Evolutionary conservation across 2,329 filamentous ascomycete genomes (phyloP).

Genomic region (Fusarium acutatum): DNA sequence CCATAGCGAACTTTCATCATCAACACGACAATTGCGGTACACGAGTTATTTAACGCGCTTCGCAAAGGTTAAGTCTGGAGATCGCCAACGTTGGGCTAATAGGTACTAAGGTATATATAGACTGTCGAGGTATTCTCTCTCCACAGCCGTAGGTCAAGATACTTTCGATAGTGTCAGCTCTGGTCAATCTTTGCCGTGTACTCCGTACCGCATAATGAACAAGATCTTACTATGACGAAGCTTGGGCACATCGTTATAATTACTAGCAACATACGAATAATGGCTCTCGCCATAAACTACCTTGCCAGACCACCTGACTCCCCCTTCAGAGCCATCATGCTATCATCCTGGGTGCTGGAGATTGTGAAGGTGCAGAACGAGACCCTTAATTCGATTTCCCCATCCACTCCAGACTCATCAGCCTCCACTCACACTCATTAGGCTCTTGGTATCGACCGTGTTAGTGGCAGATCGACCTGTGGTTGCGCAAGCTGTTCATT

Average conservation of each 20-base stretch:
- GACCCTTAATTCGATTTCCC: constrained; percentile 35
- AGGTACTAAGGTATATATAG: background rate
- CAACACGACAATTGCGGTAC: background rate
- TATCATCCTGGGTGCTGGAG: constrained; percentile 29
- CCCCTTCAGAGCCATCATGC: background rate
- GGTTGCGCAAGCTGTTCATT: constrained; percentile 27
- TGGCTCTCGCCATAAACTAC: background rate
- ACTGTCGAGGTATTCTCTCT: background rate
- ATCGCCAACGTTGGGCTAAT: background rate
- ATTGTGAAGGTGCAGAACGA: constrained; percentile 32
- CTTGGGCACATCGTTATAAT: background rate
- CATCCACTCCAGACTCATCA: constrained; percentile 30
- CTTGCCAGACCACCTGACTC: background rate
- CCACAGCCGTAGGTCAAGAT: constrained; percentile 1
- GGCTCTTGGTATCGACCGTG: constrained; percentile 3
- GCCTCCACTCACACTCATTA: constrained; percentile 31
- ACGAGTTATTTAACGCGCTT: constrained; percentile 9
- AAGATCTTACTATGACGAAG: background rate
- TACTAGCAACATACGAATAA: background rate
- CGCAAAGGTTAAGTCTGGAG: constrained; percentile 10
- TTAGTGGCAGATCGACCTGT: constrained; percentile 33
- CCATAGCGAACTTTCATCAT: constrained; percentile 1
- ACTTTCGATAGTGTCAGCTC: constrained; percentile 4
- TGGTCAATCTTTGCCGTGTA: background rate
- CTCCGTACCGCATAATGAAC: background rate